Evolutionary conservation across 2,329 filamentous ascomycete genomes (phyloP).

Genomic region (Endoconidiophora laricicola): DNA sequence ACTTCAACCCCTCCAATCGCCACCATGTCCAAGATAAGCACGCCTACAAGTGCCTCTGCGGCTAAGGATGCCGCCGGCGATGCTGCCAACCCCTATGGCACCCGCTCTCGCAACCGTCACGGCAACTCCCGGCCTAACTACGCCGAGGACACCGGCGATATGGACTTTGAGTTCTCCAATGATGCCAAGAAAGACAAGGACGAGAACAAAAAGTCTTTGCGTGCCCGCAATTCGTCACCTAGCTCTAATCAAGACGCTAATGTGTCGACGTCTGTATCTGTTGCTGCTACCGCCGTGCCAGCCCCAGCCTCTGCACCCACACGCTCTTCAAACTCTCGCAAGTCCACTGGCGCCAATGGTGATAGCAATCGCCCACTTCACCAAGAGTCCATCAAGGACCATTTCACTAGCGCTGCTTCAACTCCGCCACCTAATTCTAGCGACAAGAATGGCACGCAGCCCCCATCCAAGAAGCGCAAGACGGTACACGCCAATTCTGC

Average conservation of each 20-base stretch:
- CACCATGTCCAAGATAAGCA: constrained; percentile 32
- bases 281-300: constrained; percentile 24
- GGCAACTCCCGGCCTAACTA: constrained; percentile 77
- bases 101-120: constrained; percentile 77
- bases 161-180: constrained; percentile 62
- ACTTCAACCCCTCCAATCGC: constrained; percentile 13
- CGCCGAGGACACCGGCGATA: constrained; percentile 76
- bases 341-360: constrained; percentile 24
- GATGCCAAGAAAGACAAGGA: constrained; percentile 34
- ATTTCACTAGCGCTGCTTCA: constrained; percentile 5
- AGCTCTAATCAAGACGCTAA: not conserved
- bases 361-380: constrained; percentile 10
- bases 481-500: constrained; percentile 31
- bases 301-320: constrained; percentile 23
- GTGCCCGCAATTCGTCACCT: constrained; percentile 15
- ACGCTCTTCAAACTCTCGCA: constrained; percentile 24
- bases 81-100: constrained; percentile 62
- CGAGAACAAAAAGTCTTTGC: constrained; percentile 40
- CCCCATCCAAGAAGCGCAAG: constrained; percentile 70
- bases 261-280: not conserved
- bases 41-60: constrained; percentile 25
- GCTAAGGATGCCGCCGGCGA: constrained; percentile 33
- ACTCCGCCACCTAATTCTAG: constrained; percentile 1
- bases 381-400: constrained; percentile 11
- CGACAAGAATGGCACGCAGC: constrained; percentile 21